Base-by-base conservation (phyloP, 805 yeast genomes). In the Kuraishia capsulata region DNA sequence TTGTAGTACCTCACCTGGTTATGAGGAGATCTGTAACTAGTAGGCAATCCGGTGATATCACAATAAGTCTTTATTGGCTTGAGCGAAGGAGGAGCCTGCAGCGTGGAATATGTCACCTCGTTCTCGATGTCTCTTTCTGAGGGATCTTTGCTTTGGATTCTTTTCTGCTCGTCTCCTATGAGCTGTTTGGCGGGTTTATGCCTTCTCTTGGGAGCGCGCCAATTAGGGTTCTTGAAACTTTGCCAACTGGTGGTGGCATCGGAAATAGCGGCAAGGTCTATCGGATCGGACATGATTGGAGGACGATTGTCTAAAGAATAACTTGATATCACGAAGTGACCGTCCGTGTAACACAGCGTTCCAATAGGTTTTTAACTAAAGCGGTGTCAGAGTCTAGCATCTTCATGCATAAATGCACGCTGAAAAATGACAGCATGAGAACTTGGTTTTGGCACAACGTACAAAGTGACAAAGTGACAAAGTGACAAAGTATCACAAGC, bases 1-100 rank as follows among this genome's bases (percentile, higher is more conserved):
- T 90, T 81, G 57, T 84, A 78, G 56, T 78, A 90, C 40, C 96
- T 66, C 38, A 90, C 62, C 31, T 82, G 81, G 50, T 76, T 82
- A 20, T 79, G 69, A 0, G 92, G 92, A 20, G 81, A 70, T 52
- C 73, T 79, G 65, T 90, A 90, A 23, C 62, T 71, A 0, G 88
- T 90, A 36, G 76, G 79, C 17, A 90, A 64, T 0, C 98, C 98
- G 0, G 97, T 90, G 35, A 90, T 78, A 54, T 92, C 98, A 58
- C 98, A 90, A 60, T 87, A 89, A 45, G 78, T 81, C 61, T 81
- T 86, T 14, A 69, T 63, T 0, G 97, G 97, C 44, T 65, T 72
- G 46, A 88, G 60, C 3, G 92, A 81, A 1, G 97, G 97, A 3
- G 96, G 95, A 0, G 96, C 95, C 21, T 75, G 75, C 4, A 89